Base-by-base conservation (phyloP, 2,329 filamentous ascomycete genomes). In the Cucurbitaria berberidis region DNA sequence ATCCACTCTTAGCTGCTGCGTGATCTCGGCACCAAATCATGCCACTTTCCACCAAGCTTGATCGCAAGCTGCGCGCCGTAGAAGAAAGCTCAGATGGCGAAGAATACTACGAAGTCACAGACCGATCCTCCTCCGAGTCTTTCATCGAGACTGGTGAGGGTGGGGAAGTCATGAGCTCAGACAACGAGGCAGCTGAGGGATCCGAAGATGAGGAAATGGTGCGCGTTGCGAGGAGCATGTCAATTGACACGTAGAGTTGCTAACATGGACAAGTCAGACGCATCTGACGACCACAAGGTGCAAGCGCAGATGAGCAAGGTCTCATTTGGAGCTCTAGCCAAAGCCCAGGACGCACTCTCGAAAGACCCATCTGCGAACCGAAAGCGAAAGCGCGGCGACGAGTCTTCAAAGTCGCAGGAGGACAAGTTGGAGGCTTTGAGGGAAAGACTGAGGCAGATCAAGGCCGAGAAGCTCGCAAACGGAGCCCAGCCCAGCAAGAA, bases 271-370 rank as follows among this genome's bases (percentile, higher is more conserved):
- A 45, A 70, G 55, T 57, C 55, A 49, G 70, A 75, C n/a, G 68
- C 64, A 15, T 73, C 72, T 18, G 74, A 79, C 22, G 72, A 75
- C 34, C 71, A 74, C 2, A 74, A 80, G 48, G 74, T 78, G 21
- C 69, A 79, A 43, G 71, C 76, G 13, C 71, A 77, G 29, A 75
- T 87, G 52, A 81, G 79, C 66, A 81, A 80, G 55, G 86, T 97
- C 60, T 95, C 92, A 21, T 97, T 98, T 68, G 93, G 92, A 58
- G 90, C 90, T n/a, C 81, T 97, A 35, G 91, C 90, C 60, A 90
- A 91, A 80, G 93, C 92, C 1, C 91, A 96, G 78, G 87, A 87
- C 34, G 84, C 86, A 0, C 76, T 96, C 27, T 61, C 75, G 76
- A 75, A 63, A 55, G 60, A 62, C 39, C 74, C 53, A 47, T 61